Base-by-base conservation (phyloP, 2,329 filamentous ascomycete species). In the Pseudogymnoascus sp. region DNA sequence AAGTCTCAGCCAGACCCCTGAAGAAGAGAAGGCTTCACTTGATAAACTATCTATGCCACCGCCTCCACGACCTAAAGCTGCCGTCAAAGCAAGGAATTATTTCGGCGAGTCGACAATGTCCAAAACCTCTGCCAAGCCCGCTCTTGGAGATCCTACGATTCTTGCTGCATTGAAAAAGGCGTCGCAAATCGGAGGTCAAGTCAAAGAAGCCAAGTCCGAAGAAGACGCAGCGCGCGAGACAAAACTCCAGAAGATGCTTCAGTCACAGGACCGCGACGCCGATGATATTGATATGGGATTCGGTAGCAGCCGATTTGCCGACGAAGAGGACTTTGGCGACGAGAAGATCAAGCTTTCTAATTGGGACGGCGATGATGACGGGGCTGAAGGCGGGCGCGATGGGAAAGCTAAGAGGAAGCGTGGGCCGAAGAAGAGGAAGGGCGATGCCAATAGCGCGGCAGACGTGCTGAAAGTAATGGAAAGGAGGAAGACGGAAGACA, bases 271-370 rank as follows among this genome's bases (percentile, higher is more conserved):
- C 68, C 84, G 93, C 59, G 93, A 97, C 73, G 86, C 92, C 59
- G 87, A 93, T 64, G 93, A 99, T 76, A 83, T 99, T 77, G 95
- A 99, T 72, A 85, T 97, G 80, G 93, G 93, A 65, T 97, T 99
- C 72, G 95, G 95, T 35, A 90, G 87, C 19, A 95, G 89, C 71
- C 83, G 93, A 29, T 88, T 91, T 70, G 92, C 90, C 62, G 95
- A 97, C 71, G 92, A 93, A 60, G 93, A 93, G 65, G 93, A 96
- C 67, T 83, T 88, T 67, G 90, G 92, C 42, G 78, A 76, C 72
- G 80, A 79, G 47, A 86, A 82, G 68, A 77, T 91, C 66, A 90
- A 89, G 76, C 75, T 93, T 62, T 86, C 84, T 40, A 78, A 85
- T 70, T 90, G 90, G 80, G 83, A 79, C 21, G 82, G 81, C n/a